Percentiles rank a stretch among this genome's conserved stretches.
Evolutionary conservation across 2,329 filamentous ascomycete species (phyloP).

Genomic region (Penicillium sp.): DNA sequence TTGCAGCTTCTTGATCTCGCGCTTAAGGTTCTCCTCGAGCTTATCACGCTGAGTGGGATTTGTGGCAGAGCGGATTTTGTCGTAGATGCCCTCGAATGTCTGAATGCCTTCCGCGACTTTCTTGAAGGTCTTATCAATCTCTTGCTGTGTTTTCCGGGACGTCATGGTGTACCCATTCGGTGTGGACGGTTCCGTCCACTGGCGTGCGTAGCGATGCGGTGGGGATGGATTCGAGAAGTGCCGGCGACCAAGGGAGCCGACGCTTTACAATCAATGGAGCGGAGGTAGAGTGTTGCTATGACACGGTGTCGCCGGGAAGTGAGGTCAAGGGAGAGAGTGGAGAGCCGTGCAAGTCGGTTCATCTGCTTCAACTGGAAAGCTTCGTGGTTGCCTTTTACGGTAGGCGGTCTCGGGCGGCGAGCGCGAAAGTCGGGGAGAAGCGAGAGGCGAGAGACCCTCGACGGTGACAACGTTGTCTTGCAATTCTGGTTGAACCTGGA

Average conservation of each 20-base stretch:
- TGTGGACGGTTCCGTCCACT: constrained; percentile 25
- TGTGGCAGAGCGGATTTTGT: constrained; percentile 90
- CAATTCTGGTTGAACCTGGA: not conserved
- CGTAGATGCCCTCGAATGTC: constrained; percentile 92
- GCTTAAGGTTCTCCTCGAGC: constrained; percentile 94
- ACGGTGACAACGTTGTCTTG: not conserved
- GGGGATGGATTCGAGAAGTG: constrained; percentile 13
- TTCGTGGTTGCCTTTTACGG: constrained; percentile 17
- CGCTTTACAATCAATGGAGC: constrained; percentile 8
- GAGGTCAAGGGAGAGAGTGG: constrained; percentile 14
- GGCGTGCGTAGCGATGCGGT: constrained; percentile 17
- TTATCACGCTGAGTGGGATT: constrained; percentile 98
- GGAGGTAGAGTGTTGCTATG: not conserved
- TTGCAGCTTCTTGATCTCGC: constrained; percentile 99
- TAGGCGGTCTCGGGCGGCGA: constrained; percentile 19
- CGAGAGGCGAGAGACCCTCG: too few species aligned
- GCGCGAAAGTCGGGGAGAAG: not conserved
- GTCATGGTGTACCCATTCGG: constrained; percentile 62
- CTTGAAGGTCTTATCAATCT: constrained; percentile 99
- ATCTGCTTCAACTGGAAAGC: constrained; percentile 21
- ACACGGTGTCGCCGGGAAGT: constrained; percentile 5
- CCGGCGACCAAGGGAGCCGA: constrained; percentile 5
- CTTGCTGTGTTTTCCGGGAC: constrained; percentile 91
- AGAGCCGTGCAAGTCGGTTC: constrained; percentile 15
- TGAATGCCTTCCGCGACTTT: constrained; percentile 90